phyloP scores from a whole-genome alignment of 2,329 filamentous ascomycete genomes.

The Alternaria triticina region DNA sequence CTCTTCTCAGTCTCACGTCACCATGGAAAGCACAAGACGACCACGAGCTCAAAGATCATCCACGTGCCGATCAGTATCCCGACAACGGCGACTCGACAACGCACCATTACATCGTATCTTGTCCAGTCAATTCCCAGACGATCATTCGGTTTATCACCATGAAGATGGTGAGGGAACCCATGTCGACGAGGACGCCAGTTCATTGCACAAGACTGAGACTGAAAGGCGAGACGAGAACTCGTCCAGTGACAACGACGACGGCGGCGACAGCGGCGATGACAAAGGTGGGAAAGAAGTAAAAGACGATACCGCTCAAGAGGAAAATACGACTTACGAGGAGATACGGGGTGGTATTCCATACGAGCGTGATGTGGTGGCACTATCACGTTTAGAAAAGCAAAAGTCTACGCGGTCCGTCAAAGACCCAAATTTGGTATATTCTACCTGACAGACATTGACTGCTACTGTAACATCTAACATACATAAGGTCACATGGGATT shows the following conservation, averaged over 20 bases:
- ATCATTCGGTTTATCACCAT: slow-evolving; percentile 45
- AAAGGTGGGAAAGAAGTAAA: slow-evolving; percentile 16
- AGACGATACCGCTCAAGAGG: slow-evolving; percentile 10
- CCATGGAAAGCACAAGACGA: slow-evolving; percentile 4
- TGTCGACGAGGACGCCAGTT: slow-evolving; percentile 26
- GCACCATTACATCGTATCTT: slow-evolving; percentile 35
- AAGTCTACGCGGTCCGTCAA: slow-evolving; percentile 30
- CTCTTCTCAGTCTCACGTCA: background rate
- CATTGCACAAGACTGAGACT: slow-evolving; percentile 35
- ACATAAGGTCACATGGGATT: slow-evolving; percentile 53
- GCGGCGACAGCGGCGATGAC: slow-evolving; percentile 19
- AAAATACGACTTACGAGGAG: slow-evolving; percentile 32
- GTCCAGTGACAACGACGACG: slow-evolving; percentile 13
- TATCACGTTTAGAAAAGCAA: slow-evolving; percentile 31
- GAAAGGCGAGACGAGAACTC: slow-evolving; percentile 23
- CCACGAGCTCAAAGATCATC: slow-evolving; percentile 1
- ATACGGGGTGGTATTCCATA: slow-evolving; percentile 36
- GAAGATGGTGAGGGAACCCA: slow-evolving; percentile 36
- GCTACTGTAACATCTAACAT: slow-evolving; percentile 6
- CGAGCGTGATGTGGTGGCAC: slow-evolving; percentile 40
- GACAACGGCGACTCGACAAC: slow-evolving; percentile 26
- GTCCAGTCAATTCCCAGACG: slow-evolving; percentile 42
- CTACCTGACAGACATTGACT: background rate
- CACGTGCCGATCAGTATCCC: slow-evolving; percentile 34
- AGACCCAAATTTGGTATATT: slow-evolving; percentile 43